Evolutionary conservation across 192 early-diverging fungal genomes (phyloP), one percentile per base, ranked within the genome.

Genomic region (Rhizophagus prolifer): DNA sequence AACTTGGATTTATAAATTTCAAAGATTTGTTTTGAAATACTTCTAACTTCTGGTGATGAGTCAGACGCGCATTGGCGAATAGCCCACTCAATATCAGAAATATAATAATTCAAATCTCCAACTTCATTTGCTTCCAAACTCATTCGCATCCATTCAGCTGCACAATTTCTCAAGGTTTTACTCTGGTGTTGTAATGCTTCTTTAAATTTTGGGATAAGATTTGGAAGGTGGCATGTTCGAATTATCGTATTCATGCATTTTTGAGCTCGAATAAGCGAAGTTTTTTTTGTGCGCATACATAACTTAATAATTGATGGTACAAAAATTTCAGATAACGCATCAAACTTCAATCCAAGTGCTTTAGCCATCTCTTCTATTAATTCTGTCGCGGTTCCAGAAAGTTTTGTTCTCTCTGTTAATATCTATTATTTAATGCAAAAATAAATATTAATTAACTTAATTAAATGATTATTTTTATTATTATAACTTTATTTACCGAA

Each of bases 241-340:
- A 94, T 89, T 0, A 93, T 89, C 2, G 83, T 84, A 19, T 83
- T 88, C 46, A 94, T 78, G 31, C 90, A 89, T 72, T 86, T 85
- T 36, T 87, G 77, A 7, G 88, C 90, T 58, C 90, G 86, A 4
- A 82, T 84, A 41, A 92, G 87, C 82, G 91, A 88, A 31, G 94
- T 88, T 76, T 91, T 91, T 84, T 94, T 94, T n/a, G 92, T 88
- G 21, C 91, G 89, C 12, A 83, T 85, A 78, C 90, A 92, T 23
- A 92, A 85, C 61, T 87, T 88, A 68, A 95, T 75, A 0, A 91
- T 76, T 0, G 90, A 70, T 2, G 87, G 85, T 9, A 90, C 82
- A 65, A 94, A 84, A 60, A 87, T 58, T 34, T 95, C 94, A 21
- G 82, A 70, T 8, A 92, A 76, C 8, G 80, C 69, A 46, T 89